Conservation (phyloP, 495 filamentous ascomycete genomes). For the Trichoderma orchidacearum region DNA sequence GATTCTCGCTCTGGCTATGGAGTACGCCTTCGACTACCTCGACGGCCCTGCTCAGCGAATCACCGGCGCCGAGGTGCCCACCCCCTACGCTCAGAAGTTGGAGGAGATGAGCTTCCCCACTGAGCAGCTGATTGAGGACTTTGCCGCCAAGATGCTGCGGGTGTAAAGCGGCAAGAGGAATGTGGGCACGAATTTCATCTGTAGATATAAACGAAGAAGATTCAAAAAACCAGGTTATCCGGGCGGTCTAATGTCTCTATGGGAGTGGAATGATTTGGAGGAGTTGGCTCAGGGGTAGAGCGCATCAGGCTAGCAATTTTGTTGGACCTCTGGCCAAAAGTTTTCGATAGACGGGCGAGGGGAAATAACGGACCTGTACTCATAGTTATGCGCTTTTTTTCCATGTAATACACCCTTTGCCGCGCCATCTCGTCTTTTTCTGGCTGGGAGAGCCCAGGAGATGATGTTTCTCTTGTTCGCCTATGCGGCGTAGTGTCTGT, state of each 20-base stretch:
- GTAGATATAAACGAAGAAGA: background rate
- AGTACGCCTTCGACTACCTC: slow-evolving; percentile 97
- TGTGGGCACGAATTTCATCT: background rate
- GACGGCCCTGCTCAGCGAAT: slow-evolving; percentile 85
- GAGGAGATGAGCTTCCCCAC: slow-evolving; percentile 89
- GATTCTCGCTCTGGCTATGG: slow-evolving; percentile 86
- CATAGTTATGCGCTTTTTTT: background rate
- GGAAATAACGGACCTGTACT: slow-evolving; percentile 1
- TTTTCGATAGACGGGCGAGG: slow-evolving; percentile 1
- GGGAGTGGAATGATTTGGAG: background rate
- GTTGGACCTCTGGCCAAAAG: background rate
- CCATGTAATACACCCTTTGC: background rate
- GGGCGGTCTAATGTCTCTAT: background rate
- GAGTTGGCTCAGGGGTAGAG: background rate
- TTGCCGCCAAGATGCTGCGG: slow-evolving; percentile 70
- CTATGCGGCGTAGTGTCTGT: too few relatives aligned
- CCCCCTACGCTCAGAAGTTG: slow-evolving; percentile 76
- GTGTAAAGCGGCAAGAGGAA: slow-evolving; percentile 34
- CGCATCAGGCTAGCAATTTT: background rate
- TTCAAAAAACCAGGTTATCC: background rate
- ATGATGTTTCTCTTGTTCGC: too few relatives aligned
- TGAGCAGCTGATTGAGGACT: slow-evolving; percentile 67
- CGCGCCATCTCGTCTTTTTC: too few relatives aligned
- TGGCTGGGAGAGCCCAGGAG: too few relatives aligned
- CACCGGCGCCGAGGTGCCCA: slow-evolving; percentile 92